A percentile compares a stretch with the other conserved stretches of the same genome.
Evolutionary conservation across 2,329 filamentous ascomycete genomes (phyloP).

Genomic region (Westerdykella sp.): DNA sequence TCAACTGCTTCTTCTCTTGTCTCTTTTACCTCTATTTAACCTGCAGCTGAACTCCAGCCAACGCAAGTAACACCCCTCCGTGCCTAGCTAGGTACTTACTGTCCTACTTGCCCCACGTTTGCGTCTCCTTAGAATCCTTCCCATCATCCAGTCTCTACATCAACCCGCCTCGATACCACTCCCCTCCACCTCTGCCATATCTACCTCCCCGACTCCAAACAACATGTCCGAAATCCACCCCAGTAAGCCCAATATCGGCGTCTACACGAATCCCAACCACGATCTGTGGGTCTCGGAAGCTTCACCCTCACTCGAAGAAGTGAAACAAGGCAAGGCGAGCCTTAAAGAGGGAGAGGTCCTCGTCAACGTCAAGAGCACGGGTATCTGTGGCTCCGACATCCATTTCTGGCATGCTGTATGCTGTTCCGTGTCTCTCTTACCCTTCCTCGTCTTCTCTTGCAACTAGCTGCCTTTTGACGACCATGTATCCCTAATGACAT

Average conservation of each 20-base stretch:
- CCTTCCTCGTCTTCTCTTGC: not conserved
- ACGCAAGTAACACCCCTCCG: no score
- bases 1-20: no score
- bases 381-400: slow-evolving; percentile 92
- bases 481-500: not conserved
- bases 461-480: not conserved
- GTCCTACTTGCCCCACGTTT: no score
- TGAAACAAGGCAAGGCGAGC: slow-evolving; percentile 56
- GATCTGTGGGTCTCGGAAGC: slow-evolving; percentile 84
- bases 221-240: slow-evolving; percentile 41
- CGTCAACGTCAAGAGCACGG: slow-evolving; percentile 84
- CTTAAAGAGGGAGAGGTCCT: slow-evolving; percentile 80
- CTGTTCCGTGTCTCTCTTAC: not conserved
- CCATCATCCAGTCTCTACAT: no score
- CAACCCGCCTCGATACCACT: no score
- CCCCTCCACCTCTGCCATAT: no score
- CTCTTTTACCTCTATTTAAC: no score
- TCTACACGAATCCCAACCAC: slow-evolving; percentile 90
- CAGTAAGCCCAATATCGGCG: slow-evolving; percentile 83
- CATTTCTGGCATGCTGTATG: slow-evolving; percentile 88
- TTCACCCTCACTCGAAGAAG: slow-evolving; percentile 67
- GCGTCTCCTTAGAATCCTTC: no score
- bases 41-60: no score
- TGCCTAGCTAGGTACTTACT: no score
- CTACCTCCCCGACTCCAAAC: slow-evolving; percentile 16